Base-by-base conservation (phyloP, 345 rosid genomes). In the Salix viminalis region DNA sequence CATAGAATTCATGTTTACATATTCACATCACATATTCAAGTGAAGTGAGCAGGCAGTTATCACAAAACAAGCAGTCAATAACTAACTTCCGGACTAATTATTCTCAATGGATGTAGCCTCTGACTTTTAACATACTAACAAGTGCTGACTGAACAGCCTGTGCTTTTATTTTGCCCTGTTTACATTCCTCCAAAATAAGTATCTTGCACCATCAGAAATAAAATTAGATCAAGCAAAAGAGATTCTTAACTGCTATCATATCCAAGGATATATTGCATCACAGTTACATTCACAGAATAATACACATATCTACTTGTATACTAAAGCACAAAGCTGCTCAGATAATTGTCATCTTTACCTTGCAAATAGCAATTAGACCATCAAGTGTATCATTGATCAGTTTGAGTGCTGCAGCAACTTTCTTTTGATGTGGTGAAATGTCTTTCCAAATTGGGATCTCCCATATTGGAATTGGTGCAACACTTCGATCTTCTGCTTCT, bases 401-500 rank as follows among this genome's bases (percentile, higher is more conserved):
- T 80, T 91, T 91, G 79, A 95, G 88, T 41, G 97, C 94, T 71
- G 84, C 78, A 19, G 85, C 56, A 77, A 93, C 97, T 81, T 91
- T 93, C 87, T 86, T 95, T 70, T 89, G 97, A 71, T 85, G 79
- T 1, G 99, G 99, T 41, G 97, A 95, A 65, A 95, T 85, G 81
- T 95, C 93, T 82, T 95, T 95, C 97, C 97, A 93, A 64, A 95
- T 88, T 1, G 99, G 99, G 75, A 95, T 84, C 67, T 95, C 97
- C 99, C 97, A 95, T 24, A 85, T 64, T 44, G 99, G 97, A 79
- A 95, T 88, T 67, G 99, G 99, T 42, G 97, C 79, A 81, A 95
- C 91, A 82, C 99, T 95, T 76, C 99, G 86, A 70, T 95, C 97
- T 82, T 95, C 99, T 71, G 99, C 99, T 83, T 95, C 99, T 77